Evolutionary conservation across 257 asterid species (phyloP), one percentile per base, ranked within the genome.

Genomic region (Mentha longifolia): DNA sequence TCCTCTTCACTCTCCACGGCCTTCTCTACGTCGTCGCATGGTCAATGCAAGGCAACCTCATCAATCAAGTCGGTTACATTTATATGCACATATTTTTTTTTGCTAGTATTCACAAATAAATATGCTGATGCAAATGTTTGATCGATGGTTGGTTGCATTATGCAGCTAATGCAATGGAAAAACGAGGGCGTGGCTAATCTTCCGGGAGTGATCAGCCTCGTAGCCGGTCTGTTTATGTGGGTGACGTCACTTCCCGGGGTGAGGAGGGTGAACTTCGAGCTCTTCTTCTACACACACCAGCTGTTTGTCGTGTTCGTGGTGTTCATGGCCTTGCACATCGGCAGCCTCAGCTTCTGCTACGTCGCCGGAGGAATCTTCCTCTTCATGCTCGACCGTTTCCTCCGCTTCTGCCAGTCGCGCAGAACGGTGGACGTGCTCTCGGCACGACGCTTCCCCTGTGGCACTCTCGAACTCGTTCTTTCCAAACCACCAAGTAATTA

Each of bases 281-380:
- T 90, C 47, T 90, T 90, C 80, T 90, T 87, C 85, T 90, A 90
- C 46, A 87, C 96, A 0, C 96, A 89, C 74, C 96, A 90, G 71
- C 65, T 90, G 30, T 87, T 83, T 19, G 70, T 85, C 3, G 86
- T 88, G 19, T 88, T 88, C 17, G 82, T 88, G 4, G 82, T 90
- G 41, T 83, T 85, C 88, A 62, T 90, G 88, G 90, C 85, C 49
- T 60, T 90, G 78, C 96, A 88, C 28, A 92, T 88, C 22, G 97
- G 92, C 19, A 87, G 83, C 76, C 80, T 74, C 78, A 2, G 84
- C 72, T 85, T 88, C 89, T 82, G 82, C 55, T 85, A 80, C 12
- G 90, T 85, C 30, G 93, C 88, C 43, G 92, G 89, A 1, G 88
- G 84, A 47, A 75, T 90, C 30, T 90, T 88, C 74, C 81, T 90